Base-by-base conservation (phyloP, 208 protist genomes). In the Crithidia fasciculata region DNA sequence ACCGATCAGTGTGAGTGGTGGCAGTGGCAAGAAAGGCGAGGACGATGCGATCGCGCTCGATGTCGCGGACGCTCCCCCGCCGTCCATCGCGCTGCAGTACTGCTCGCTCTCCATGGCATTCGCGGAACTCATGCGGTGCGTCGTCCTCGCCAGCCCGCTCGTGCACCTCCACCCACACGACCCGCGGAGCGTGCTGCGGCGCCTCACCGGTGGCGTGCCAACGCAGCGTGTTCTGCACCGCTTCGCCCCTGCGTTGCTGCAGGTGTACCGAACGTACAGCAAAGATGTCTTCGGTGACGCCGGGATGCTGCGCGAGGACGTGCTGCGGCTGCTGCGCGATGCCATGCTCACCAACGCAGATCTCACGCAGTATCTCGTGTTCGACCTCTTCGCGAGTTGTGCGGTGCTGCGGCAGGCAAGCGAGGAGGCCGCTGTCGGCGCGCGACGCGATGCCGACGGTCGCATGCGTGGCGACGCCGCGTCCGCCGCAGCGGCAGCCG, bases 261-360 rank as follows among this genome's bases (percentile, higher is more conserved):
- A 88, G 5, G 77, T 94, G 9, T 95, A 87, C 76, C 78, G 87
- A 62, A 56, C 81, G 8, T 97, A 97, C 78, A 94, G 87, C 82
- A 87, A 85, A 43, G 89, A 93, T 6, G 57, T 94, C 28, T 92
- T 79, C 40, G 92, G 92, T 8, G 76, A 84, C 6, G 64, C 81
- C 2, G 88, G 81, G 15, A 85, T 97, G 81, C 81, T 93, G 76
- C 74, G 74, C 49, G 85, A 93, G 64, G 84, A 91, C 52, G 16
- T 95, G 39, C 66, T 97, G 80, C 83, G 83, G 37, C 76, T 95
- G 47, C 82, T 97, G 54, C 83, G 89, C 52, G 92, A 97, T 69
- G 89, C 92, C 39, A 93, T 94, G 90, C 77, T 97, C 58, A 95
- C 92, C 60, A 95, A 87, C 72, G 92, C 89, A n/a, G 90, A 97